phyloP scores from a whole-genome alignment of 208 protist species.

The Leishmania martiniquensis region DNA sequence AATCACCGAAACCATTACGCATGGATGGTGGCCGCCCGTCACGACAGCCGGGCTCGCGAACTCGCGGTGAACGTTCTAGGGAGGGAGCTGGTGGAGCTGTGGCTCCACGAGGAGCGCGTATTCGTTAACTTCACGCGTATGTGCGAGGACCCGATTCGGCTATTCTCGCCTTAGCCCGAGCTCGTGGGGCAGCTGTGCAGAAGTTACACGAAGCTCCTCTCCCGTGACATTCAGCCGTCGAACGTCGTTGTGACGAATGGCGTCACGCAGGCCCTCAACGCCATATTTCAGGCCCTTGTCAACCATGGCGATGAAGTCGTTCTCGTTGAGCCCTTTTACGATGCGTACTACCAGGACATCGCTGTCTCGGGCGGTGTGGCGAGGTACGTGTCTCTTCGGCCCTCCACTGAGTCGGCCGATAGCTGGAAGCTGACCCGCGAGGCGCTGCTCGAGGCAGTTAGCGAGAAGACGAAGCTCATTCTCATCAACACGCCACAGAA shows the following conservation, averaged over 20 bases:
- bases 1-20: conserved; percentile 28
- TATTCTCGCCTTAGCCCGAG: conserved; percentile 1
- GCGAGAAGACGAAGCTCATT: conserved; percentile 79
- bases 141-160: conserved; percentile 26
- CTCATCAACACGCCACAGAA: conserved; percentile 96
- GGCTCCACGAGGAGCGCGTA: conserved; percentile 21
- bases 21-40: conserved; percentile 34
- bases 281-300: conserved; percentile 75
- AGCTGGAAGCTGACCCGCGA: conserved; percentile 60
- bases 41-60: conserved; percentile 29
- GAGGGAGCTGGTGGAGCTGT: conserved; percentile 36
- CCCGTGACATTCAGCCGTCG: conserved; percentile 44
- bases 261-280: conserved; percentile 85
- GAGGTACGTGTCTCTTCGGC: conserved; percentile 76
- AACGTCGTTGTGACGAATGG: conserved; percentile 86
- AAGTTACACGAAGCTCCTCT: conserved; percentile 66
- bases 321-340: conserved; percentile 94
- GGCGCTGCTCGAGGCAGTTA: conserved; percentile 67
- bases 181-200: conserved; percentile 69
- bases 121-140: conserved; percentile 24
- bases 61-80: conserved; percentile 6
- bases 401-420: conserved; percentile 38
- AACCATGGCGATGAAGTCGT: conserved; percentile 93
- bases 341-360: conserved; percentile 81
- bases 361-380: conserved; percentile 69